A percentile compares a stretch with the other conserved stretches of the same genome.
Evolutionary conservation across 805 yeast species (phyloP).

Genomic region (Grigorovia yakushimaensis): DNA sequence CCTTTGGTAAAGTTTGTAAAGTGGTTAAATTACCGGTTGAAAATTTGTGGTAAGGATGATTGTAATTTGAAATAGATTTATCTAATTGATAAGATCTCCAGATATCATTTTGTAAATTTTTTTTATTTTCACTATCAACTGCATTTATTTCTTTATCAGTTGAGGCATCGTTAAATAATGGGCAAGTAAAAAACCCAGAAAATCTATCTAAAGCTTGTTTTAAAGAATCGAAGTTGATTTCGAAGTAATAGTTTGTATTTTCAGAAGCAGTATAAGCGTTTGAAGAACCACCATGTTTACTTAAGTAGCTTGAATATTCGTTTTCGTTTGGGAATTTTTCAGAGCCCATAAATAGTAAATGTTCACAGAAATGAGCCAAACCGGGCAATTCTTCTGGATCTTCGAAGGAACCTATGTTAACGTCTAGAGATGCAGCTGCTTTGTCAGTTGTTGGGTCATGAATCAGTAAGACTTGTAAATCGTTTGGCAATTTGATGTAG

Average conservation of each 20-base stretch:
- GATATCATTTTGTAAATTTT: constrained; percentile 77
- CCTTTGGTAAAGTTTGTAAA: constrained; percentile 53
- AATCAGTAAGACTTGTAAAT: constrained; percentile 51
- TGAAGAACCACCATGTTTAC: constrained; percentile 79
- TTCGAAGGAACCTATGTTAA: constrained; percentile 65
- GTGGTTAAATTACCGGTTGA: constrained; percentile 84
- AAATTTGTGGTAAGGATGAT: constrained; percentile 80
- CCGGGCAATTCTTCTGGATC: constrained; percentile 61
- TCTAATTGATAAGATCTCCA: constrained; percentile 88
- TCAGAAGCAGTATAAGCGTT: constrained; percentile 88
- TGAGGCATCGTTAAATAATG: constrained; percentile 62
- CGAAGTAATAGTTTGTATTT: constrained; percentile 87
- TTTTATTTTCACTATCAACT: constrained; percentile 92
- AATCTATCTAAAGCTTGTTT: constrained; percentile 88
- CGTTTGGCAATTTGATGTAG: constrained; percentile 48
- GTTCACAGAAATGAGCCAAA: constrained; percentile 70
- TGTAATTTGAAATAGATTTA: constrained; percentile 57
- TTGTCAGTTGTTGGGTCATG: constrained; percentile 63
- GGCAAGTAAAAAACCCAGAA: constrained; percentile 83
- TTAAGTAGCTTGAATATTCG: constrained; percentile 63
- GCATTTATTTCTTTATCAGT: constrained; percentile 90
- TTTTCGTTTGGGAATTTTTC: constrained; percentile 68
- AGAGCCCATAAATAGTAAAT: constrained; percentile 74
- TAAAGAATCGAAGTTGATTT: constrained; percentile 62
- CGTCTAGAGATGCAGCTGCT: constrained; percentile 72